Base-by-base conservation (phyloP, 768 basidiomycete species). In the Lactarius indigo region DNA sequence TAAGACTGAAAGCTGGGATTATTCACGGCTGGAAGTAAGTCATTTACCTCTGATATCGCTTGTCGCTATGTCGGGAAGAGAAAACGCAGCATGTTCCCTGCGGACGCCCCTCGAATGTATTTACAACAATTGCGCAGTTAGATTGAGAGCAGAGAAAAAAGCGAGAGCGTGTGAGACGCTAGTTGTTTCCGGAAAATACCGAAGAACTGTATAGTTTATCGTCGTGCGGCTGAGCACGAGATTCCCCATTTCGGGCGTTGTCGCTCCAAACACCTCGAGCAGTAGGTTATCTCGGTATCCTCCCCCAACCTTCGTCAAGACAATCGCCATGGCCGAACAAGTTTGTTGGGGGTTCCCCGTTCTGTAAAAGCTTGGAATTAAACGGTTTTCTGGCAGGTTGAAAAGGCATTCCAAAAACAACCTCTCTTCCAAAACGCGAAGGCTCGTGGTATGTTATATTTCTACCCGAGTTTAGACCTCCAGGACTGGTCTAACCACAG, bases 381-480 rank as follows among this genome's bases (percentile, higher is more conserved):
- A 64, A 20, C n/a, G n/a, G 33, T 59, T 64, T 39, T 62, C 2
- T 26, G 39, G 33, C 37, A 98, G 91, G 88, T 96, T 77, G 96
- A 98, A 81, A 97, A 96, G 82, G 92, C 93, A 69, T 99, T 84
- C 84, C 96, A 97, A 81, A 97, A 97, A 83, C 97, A 99, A 79
- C 85, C 89, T 77, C 86, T 99, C 78, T 99, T 99, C 88, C 94
- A 96, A 81, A 96, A 96, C 81, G 84, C 92, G 78, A 98, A 98
- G 86, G 83, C 86, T 72, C 89, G 88, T 76, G 92, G 94, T 96
- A 79, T 75, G 92, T 87, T 65, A 64, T 56, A 66, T 64, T 61
- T 54, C 26, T 9, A 44, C 20, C 42, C 41, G 13, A 59, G 59
- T 23, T 26, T 30, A n/a, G 59, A 26, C 10, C 56, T 2, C 37